Base-by-base conservation (phyloP, 129 eudicot species). In the Flaveria sonorensis region DNA sequence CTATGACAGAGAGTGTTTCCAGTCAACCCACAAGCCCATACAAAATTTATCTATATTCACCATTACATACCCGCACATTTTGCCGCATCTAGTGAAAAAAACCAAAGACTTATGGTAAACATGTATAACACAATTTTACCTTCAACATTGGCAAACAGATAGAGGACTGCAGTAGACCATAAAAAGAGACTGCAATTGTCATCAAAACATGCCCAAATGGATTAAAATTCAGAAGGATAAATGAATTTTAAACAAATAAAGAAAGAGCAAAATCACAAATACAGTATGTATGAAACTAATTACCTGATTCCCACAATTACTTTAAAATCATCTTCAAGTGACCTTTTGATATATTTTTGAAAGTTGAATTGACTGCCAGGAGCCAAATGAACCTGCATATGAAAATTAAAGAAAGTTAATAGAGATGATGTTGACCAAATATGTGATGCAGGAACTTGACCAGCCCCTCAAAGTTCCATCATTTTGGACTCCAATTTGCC, bases 241-340 rank as follows among this genome's bases (percentile, higher is more conserved):
- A 76, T 42, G 68, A 13, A 20, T 11, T 52, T 0, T 52, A 52
- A 13, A 45, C 51, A 68, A 26, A 36, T 12, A 39, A 48, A 53
- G 18, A 36, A 53, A 53, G 18, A 18, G 23, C 15, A 53, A n/a
- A 53, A 7, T 18, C 9, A 3, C 60, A 53, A 47, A 79, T 53
- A n/a, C n/a, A n/a, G n/a, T n/a, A 55, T 36, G 40, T 30, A 64
- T 13, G 60, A 53, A n/a, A 7, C 60, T 53, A 28, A 46, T 14
- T 83, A 92, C 97, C 93, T 88, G 81, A 93, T 86, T 71, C 98
- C 98, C 50, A 93, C 98, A 75, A 93, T 79, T 14, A 88, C 80
- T 83, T 90, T 93, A 82, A 93, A 93, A 72, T 93, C 98, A n/a
- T 90, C 98, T 85, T 93, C 98, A 6, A 93, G 79, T 60, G 98